Percentiles rank a stretch among this genome's conserved stretches.
These are phyloP conservation scores for Suillus occidentalis DNA, from an alignment of 768 basidiomycete genomes.

Conservation along the genomic window DNA sequence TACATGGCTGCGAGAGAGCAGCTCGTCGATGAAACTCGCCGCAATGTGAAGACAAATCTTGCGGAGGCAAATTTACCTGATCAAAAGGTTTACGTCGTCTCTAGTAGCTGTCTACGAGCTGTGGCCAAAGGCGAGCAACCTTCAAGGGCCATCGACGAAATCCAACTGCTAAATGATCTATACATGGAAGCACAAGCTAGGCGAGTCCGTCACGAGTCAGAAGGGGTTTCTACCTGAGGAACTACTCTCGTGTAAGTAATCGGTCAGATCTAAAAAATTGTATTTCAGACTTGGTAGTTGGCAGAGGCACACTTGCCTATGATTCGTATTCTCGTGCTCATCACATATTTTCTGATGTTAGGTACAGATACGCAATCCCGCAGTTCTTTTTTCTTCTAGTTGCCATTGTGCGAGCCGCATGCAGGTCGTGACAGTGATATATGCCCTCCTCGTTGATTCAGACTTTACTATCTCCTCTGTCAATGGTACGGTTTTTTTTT, in stretches of 20 bases:
- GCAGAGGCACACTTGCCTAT: background rate
- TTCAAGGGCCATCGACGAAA: conserved; percentile 14
- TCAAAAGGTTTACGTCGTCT: conserved; percentile 22
- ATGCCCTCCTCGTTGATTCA: background rate
- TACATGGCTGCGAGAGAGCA: conserved; percentile 16
- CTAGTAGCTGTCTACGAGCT: conserved; percentile 12
- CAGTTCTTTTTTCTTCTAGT: background rate
- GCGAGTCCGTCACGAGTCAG: background rate
- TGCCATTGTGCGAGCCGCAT: background rate
- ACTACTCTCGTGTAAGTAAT: background rate
- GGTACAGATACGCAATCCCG: background rate
- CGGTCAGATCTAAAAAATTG: background rate
- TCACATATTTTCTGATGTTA: background rate
- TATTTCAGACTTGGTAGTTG: background rate
- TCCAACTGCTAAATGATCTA: conserved; percentile 14
- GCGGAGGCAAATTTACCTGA: conserved; percentile 16
- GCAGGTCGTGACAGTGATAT: background rate
- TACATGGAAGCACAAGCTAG: conserved; percentile 12
- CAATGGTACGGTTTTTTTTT: background rate
- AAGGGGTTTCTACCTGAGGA: background rate
- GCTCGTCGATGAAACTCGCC: conserved; percentile 18
- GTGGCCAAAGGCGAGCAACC: conserved; percentile 9
- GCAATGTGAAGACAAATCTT: conserved; percentile 15
- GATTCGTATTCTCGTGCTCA: background rate
- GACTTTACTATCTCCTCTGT: background rate